Conservation (phyloP, 441 rosid genomes). For the Geranium incanum region DNA sequence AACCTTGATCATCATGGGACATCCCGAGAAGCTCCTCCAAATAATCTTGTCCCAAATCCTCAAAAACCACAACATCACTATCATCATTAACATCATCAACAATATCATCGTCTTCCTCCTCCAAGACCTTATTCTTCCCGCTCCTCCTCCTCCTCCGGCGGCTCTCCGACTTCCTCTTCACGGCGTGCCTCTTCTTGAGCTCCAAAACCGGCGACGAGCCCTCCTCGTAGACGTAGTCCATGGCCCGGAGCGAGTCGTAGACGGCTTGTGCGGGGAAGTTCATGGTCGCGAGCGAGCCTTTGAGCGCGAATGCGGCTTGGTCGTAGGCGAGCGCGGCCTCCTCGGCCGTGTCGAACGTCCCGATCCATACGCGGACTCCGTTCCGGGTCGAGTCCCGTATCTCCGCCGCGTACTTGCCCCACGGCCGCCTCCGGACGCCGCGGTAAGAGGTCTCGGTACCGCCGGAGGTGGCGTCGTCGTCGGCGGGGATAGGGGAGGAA, state of each 20-base stretch:
- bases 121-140: slow-evolving; percentile 18
- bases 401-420: slow-evolving; percentile 50
- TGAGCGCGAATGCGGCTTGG: slow-evolving; percentile 42
- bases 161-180: slow-evolving; percentile 22
- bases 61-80: slow-evolving; percentile 33
- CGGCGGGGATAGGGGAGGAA: background rate
- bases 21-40: slow-evolving; percentile 37
- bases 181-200: slow-evolving; percentile 34
- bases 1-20: slow-evolving; percentile 11
- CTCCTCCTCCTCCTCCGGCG: slow-evolving; percentile 22
- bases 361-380: slow-evolving; percentile 41
- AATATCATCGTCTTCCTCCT: slow-evolving; percentile 6
- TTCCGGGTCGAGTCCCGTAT: slow-evolving; percentile 44
- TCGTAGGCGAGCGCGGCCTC: slow-evolving; percentile 47
- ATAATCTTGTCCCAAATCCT: slow-evolving; percentile 39
- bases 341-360: slow-evolving; percentile 42
- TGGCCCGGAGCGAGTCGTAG: slow-evolving; percentile 29
- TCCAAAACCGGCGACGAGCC: slow-evolving; percentile 37
- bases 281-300: slow-evolving; percentile 34
- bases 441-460: slow-evolving; percentile 24
- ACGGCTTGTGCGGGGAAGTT: slow-evolving; percentile 36
- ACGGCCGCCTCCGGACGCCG: slow-evolving; percentile 40
- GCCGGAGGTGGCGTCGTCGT: slow-evolving; percentile 13
- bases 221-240: slow-evolving; percentile 19
- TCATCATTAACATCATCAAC: background rate